phyloP scores from a whole-genome alignment of 2,329 filamentous ascomycete species.

The Teratosphaeria zuluensis region DNA sequence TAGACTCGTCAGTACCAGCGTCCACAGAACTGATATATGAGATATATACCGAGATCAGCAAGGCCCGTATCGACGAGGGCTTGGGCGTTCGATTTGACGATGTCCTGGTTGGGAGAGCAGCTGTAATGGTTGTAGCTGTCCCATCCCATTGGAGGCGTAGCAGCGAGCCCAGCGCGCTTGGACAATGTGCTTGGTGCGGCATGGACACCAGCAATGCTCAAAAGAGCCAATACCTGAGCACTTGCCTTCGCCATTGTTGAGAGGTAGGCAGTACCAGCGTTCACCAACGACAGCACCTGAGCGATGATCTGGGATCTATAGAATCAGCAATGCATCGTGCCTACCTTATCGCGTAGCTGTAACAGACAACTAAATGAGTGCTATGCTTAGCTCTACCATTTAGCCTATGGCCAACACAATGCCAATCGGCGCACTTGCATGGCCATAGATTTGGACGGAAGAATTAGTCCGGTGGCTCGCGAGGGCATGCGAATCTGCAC shows the following conservation, averaged over 20 bases:
- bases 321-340: no score
- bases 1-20: not conserved
- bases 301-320: no score
- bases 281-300: no score
- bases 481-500: not conserved
- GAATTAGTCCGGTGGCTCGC: not conserved
- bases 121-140: conserved; percentile 51
- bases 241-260: not conserved
- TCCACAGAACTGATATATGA: not conserved
- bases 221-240: not conserved
- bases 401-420: no score
- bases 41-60: not conserved
- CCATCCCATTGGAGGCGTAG: conserved; percentile 30
- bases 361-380: no score
- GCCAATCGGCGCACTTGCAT: no score
- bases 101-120: conserved; percentile 40
- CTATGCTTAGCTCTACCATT: no score
- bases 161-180: not conserved
- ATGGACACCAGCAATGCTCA: not conserved
- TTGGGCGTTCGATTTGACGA: conserved; percentile 35
- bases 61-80: conserved; percentile 39
- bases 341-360: no score
- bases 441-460: no score
- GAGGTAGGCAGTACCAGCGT: not conserved
- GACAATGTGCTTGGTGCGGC: not conserved